These are phyloP conservation scores for Botrytis cinerea DNA, from an alignment of 2,329 filamentous ascomycete genomes.

Conservation along the genomic window DNA sequence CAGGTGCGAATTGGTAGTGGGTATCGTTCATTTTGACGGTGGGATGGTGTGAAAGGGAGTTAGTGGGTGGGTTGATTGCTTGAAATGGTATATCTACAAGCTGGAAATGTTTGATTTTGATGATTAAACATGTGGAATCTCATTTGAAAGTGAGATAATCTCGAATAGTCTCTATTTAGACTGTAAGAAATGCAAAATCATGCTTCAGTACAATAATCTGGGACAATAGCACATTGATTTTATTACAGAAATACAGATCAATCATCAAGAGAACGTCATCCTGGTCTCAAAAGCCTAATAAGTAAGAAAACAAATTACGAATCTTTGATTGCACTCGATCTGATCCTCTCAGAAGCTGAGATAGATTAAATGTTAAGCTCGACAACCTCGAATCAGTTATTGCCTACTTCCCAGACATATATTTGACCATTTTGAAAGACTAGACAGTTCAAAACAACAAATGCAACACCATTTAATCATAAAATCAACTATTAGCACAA, in stretches of 20 bases:
- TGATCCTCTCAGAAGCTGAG: no score
- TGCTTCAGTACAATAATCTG: neutral
- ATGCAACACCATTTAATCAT: neutral
- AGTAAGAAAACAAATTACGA: no score
- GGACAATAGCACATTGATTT: neutral
- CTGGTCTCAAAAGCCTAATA: no score
- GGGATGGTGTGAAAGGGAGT: accelerated
- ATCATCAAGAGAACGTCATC: neutral
- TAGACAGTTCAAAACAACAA: accelerated
- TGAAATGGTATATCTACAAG: no score
- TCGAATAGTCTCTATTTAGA: neutral
- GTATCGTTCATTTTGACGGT: neutral
- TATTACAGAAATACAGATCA: accelerated
- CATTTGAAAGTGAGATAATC: neutral
- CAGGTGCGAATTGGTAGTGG: no score
- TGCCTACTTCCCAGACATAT: neutral
- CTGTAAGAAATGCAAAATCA: accelerated
- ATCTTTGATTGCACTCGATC: no score
- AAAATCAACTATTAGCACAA: accelerated
- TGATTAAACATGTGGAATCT: neutral
- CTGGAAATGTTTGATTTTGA: neutral
- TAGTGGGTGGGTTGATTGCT: accelerated
- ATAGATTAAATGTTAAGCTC: neutral
- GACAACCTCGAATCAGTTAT: neutral
- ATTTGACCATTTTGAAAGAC: neutral